phyloP scores from a whole-genome alignment of 2,329 filamentous ascomycete species.

The Pseudocercospora crystallina region DNA sequence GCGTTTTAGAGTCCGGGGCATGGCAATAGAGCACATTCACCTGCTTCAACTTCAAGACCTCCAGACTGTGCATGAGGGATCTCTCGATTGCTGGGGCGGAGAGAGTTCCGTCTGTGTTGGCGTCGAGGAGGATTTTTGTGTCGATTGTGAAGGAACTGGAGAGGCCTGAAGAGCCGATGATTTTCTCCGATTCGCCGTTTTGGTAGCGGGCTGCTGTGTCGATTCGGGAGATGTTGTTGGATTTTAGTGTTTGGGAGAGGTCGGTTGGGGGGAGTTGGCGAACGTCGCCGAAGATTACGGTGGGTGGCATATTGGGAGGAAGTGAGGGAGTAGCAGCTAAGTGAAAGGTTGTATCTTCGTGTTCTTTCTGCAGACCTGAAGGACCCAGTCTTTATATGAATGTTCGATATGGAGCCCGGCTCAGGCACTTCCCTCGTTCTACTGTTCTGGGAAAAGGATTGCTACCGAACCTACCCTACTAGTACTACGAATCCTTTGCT shows the following conservation, averaged over 20 bases:
- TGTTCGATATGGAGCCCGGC: no score
- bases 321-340: no score
- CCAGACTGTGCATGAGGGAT: conserved; percentile 10
- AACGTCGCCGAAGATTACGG: conserved; percentile 10
- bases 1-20: conserved; percentile 42
- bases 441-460: no score
- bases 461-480: not conserved
- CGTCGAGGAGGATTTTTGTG: conserved; percentile 13
- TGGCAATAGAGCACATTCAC: conserved; percentile 41
- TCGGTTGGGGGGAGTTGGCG: not conserved
- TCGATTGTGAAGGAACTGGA: conserved; percentile 15
- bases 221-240: conserved; percentile 1
- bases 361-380: no score
- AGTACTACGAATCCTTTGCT: not conserved
- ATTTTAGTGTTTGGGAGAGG: not conserved
- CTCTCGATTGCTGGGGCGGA: conserved; percentile 8
- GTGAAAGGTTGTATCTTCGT: not conserved
- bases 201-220: conserved; percentile 38
- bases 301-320: conserved; percentile 4
- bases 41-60: conserved; percentile 19
- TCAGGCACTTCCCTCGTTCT: no score
- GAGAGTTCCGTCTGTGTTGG: not conserved
- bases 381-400: no score
- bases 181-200: conserved; percentile 35
- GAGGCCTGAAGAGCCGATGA: conserved; percentile 36